Evolutionary conservation across 176 grass and related monocot genomes (phyloP).

Genomic region (Poa pratensis): DNA sequence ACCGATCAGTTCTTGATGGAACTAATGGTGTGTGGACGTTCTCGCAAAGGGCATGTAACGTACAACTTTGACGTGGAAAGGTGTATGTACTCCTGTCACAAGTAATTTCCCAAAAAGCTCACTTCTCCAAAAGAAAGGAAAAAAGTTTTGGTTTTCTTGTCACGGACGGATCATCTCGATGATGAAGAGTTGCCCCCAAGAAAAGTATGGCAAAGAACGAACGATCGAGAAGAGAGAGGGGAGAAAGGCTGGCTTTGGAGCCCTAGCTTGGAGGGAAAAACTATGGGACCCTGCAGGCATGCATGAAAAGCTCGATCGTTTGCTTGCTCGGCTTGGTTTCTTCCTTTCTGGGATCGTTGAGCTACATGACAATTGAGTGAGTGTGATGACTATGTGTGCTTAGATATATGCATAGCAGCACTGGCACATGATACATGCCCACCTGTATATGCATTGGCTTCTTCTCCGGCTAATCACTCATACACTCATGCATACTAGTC

Average conservation of each 20-base stretch:
- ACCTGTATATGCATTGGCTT: neutral
- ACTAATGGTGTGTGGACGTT: neutral
- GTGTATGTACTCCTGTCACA: neutral
- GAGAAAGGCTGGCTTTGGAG: neutral
- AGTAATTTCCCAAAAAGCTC: neutral
- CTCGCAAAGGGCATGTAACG: neutral
- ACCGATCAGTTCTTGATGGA: neutral
- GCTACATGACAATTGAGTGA: neutral
- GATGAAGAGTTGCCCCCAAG: neutral
- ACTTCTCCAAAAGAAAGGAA: neutral
- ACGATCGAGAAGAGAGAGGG: neutral
- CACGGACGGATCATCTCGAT: neutral
- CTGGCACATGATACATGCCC: neutral
- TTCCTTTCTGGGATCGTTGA: neutral
- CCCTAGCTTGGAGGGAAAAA: neutral
- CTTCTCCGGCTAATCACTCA: too few species aligned
- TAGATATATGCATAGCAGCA: neutral
- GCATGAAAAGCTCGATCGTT: neutral
- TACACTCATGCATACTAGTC: too few species aligned
- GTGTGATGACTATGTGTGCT: neutral
- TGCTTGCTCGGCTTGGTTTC: neutral
- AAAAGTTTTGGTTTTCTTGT: neutral
- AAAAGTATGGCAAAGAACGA: neutral
- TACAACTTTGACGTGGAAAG: neutral
- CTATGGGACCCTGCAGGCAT: neutral